Conservation (phyloP, 805 yeast genomes). For the Hanseniaspora mollemarum region DNA sequence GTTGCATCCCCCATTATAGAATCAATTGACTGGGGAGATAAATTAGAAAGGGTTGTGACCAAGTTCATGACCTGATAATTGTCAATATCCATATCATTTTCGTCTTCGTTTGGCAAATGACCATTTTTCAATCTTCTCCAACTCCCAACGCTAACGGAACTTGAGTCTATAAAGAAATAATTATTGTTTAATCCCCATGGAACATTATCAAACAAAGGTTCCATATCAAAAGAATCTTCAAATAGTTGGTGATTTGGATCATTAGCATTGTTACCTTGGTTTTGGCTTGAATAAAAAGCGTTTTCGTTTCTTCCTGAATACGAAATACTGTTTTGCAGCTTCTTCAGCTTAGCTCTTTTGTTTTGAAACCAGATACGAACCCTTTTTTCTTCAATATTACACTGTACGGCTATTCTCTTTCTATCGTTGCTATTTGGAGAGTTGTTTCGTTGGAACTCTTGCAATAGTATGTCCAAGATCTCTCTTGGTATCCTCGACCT, state of each 20-base stretch:
- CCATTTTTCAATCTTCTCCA: slow-evolving; percentile 76
- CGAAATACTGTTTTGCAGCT: slow-evolving; percentile 23
- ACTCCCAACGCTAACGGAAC: slow-evolving; percentile 59
- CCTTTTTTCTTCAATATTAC: slow-evolving; percentile 77
- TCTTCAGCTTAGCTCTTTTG: slow-evolving; percentile 66
- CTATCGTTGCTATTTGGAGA: slow-evolving; percentile 67
- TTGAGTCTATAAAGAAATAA: slow-evolving; percentile 57
- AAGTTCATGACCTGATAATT: slow-evolving; percentile 25
- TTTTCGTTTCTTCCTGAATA: slow-evolving; percentile 21
- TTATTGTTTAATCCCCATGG: slow-evolving; percentile 52
- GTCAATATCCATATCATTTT: background rate
- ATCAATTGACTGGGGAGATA: slow-evolving; percentile 57
- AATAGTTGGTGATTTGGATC: slow-evolving; percentile 15
- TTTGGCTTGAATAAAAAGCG: slow-evolving; percentile 4
- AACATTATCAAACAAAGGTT: slow-evolving; percentile 30
- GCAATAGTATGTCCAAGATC: slow-evolving; percentile 53
- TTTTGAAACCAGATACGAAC: slow-evolving; percentile 92
- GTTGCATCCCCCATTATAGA: slow-evolving; percentile 52
- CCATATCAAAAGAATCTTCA: slow-evolving; percentile 18
- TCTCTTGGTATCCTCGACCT: slow-evolving; percentile 73
- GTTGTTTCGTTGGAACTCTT: slow-evolving; percentile 59
- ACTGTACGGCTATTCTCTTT: slow-evolving; percentile 53
- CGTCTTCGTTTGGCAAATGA: slow-evolving; percentile 25
- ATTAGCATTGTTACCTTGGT: slow-evolving; percentile 13
- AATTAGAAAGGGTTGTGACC: slow-evolving; percentile 42